phyloP scores from a whole-genome alignment of 2,329 filamentous ascomycete genomes.

The Colletotrichum sp. region DNA sequence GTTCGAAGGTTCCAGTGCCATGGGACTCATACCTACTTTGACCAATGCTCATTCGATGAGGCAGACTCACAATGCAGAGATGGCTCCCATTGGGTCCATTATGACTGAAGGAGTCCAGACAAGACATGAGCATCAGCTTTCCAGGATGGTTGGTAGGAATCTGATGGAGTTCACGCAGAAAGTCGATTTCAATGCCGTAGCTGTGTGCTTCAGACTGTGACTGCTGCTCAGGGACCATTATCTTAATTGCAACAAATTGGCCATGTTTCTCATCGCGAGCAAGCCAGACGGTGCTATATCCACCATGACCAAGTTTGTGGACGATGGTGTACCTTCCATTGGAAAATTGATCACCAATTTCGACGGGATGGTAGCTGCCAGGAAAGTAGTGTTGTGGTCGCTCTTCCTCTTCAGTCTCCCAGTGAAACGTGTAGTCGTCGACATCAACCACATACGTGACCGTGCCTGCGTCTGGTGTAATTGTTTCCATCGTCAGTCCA shows the following conservation, averaged over 20 bases:
- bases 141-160: background rate
- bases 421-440: rapidly evolving
- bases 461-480: background rate
- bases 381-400: background rate
- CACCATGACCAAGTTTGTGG: background rate
- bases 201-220: background rate
- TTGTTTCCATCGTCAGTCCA: too few species aligned
- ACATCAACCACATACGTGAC: background rate
- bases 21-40: background rate
- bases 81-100: background rate
- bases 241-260: background rate
- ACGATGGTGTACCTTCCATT: background rate
- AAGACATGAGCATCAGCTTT: background rate
- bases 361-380: background rate
- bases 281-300: background rate
- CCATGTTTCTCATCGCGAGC: background rate
- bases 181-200: background rate
- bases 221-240: background rate
- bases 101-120: background rate
- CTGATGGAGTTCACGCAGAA: background rate
- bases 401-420: background rate
- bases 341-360: background rate
- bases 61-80: background rate
- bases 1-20: rapidly evolving
- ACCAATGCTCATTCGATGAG: rapidly evolving